Base-by-base conservation (phyloP, 768 basidiomycete genomes). In the Auricularia auricula-judae region DNA sequence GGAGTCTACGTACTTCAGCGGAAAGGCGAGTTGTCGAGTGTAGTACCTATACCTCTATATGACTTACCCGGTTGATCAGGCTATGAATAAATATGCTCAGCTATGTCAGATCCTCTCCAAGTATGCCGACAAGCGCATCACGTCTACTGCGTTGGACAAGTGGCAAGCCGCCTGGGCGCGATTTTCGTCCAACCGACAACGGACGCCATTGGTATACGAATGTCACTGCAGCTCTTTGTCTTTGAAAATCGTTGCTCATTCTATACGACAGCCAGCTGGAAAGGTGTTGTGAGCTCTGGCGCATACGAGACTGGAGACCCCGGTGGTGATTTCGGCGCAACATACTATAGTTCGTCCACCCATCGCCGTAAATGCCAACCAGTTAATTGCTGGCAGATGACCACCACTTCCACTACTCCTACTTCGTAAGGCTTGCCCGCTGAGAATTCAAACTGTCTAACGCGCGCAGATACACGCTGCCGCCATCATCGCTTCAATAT, bases 61-160 rank as follows among this genome's bases (percentile, higher is more conserved):
- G 29, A 18, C 18, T 18, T 11, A 21, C 21, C 11, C 47, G 18
- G 5, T 18, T 18, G 5, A 18, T 18, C 47, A 51, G 47, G 64
- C 64, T n/a, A 36, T 65, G 59, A 59, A 65, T 42, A 65, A 61
- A 44, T 65, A 39, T 29, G 64, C 64, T 5, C 60, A 60, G 34
- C 59, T 65, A 3, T 61, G 58, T n/a, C 47, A 60, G 18, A 3
- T 51, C 16, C 36, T 65, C 16, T 36, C 29, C n/a, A 35, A 12
- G 7, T 58, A 61, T 36, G 35, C 23, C 23, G 64, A 61, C 42
- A 12, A 29, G 36, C 35, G 61, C 8, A 12, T 65, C 18, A 29
- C 59, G 3, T 8, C 62, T 29, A 16, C 14, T 3, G n/a, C 39
- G 21, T 36, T 61, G 16, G 33, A 33, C 12, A 65, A 65, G 43